A percentile compares a stretch with the other conserved stretches of the same genome.
phyloP scores from a whole-genome alignment of 768 basidiomycete species.

The Agaricus sinodeliciosus region DNA sequence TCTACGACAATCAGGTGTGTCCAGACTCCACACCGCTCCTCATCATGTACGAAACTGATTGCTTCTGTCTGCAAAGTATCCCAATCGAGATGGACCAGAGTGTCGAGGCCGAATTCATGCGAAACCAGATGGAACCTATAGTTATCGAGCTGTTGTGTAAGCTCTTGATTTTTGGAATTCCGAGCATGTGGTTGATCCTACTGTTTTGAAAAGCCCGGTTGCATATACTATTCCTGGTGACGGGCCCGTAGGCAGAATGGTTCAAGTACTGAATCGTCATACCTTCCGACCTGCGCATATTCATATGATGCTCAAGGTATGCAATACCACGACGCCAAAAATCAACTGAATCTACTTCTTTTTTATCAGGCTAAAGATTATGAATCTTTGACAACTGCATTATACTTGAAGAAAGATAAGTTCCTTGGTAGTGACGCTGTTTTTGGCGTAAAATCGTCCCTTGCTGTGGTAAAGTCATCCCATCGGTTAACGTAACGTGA shows the following conservation, averaged over 20 bases:
- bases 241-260: constrained; percentile 65
- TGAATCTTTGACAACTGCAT: constrained; percentile 63
- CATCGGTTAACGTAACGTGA: constrained; percentile 5
- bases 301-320: constrained; percentile 63
- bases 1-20: constrained; percentile 31
- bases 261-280: constrained; percentile 55
- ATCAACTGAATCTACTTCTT: constrained; percentile 18
- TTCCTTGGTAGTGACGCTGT: constrained; percentile 69
- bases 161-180: constrained; percentile 11
- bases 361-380: constrained; percentile 54
- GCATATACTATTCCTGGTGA: constrained; percentile 76
- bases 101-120: constrained; percentile 64
- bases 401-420: constrained; percentile 67
- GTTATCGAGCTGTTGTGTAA: constrained; percentile 65
- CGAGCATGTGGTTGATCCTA: neutral
- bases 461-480: constrained; percentile 58
- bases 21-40: neutral
- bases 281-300: constrained; percentile 76
- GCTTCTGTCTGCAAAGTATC: constrained; percentile 38
- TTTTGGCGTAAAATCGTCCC: constrained; percentile 75
- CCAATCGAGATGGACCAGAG: constrained; percentile 50
- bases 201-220: constrained; percentile 28
- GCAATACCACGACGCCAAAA: neutral
- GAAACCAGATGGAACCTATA: constrained; percentile 56
- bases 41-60: neutral